Conservation (phyloP, 495 filamentous ascomycete genomes). For the Glutinoglossum americanum region DNA sequence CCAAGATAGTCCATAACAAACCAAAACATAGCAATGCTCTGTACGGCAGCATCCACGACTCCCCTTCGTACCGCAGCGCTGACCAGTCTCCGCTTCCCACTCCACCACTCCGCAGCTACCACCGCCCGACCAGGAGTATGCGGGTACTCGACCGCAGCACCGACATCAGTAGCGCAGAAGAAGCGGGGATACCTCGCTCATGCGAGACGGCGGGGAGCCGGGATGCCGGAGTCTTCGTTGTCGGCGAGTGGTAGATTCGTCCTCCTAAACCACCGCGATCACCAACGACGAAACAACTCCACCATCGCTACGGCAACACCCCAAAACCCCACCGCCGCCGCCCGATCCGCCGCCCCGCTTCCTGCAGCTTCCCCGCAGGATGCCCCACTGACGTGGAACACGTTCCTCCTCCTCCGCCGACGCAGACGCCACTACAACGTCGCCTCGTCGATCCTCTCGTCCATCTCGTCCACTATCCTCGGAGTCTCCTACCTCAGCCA, state of each 20-base stretch:
- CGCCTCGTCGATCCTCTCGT: slow-evolving; percentile 44
- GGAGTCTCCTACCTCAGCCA: slow-evolving; percentile 42
- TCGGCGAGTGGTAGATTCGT: too few relatives aligned
- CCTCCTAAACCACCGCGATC: too few relatives aligned
- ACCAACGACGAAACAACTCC: too few relatives aligned
- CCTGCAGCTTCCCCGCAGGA: neutral
- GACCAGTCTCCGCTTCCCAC: neutral
- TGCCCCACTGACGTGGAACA: slow-evolving; percentile 58
- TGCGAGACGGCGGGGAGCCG: too few relatives aligned
- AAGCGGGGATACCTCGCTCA: too few relatives aligned
- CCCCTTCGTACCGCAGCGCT: neutral
- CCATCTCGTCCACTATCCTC: slow-evolving; percentile 29
- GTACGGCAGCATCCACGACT: neutral
- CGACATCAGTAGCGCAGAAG: neutral
- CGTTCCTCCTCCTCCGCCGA: slow-evolving; percentile 76
- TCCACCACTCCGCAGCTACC: neutral
- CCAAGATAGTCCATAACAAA: too few relatives aligned
- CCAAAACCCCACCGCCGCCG: neutral
- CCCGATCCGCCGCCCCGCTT: neutral
- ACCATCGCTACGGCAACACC: neutral
- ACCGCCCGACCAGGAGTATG: neutral
- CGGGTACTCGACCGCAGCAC: neutral
- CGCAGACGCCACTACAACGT: slow-evolving; percentile 67
- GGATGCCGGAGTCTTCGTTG: too few relatives aligned
- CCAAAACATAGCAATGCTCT: neutral